These are phyloP conservation scores for Trichophyton mentagrophytes DNA, from an alignment of 2,329 filamentous ascomycete genomes.

Conservation along the genomic window DNA sequence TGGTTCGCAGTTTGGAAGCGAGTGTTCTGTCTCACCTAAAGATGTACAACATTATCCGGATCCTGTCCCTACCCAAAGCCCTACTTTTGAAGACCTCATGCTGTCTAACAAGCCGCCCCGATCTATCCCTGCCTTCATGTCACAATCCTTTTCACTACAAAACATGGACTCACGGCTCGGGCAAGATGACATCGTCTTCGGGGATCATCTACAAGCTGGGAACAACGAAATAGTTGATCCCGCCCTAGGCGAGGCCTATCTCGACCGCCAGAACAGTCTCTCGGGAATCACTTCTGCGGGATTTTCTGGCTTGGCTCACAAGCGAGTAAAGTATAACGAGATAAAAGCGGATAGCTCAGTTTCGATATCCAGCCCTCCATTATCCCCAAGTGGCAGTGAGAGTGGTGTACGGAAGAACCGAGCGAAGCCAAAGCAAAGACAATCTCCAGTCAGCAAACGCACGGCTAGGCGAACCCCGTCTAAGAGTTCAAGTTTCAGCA, in stretches of 20 bases:
- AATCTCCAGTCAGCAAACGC: slow-evolving; percentile 1
- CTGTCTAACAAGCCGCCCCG: background rate
- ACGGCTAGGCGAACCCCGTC: background rate
- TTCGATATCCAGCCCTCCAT: background rate
- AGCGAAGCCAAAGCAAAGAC: background rate
- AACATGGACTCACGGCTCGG: background rate
- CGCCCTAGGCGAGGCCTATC: background rate
- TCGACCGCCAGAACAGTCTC: background rate
- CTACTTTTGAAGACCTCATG: slow-evolving; percentile 1
- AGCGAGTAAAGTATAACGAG: background rate
- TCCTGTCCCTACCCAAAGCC: slow-evolving; percentile 13
- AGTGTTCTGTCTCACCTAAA: slow-evolving; percentile 12
- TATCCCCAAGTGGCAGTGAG: background rate
- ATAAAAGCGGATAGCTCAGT: background rate
- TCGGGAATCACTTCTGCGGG: background rate
- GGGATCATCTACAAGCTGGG: background rate
- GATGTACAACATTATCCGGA: slow-evolving; percentile 18
- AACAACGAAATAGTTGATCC: background rate
- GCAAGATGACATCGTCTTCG: background rate
- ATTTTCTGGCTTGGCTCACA: background rate
- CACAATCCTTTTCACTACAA: background rate
- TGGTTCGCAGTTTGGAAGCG: slow-evolving; percentile 12
- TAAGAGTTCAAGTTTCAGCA: background rate
- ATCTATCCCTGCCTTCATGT: slow-evolving; percentile 1
- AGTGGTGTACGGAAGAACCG: background rate